A percentile compares a stretch with the other conserved stretches of the same genome.
These are phyloP conservation scores for Desmodesmus armatus DNA, from an alignment of 139 green algal genomes.

Conservation along the genomic window DNA sequence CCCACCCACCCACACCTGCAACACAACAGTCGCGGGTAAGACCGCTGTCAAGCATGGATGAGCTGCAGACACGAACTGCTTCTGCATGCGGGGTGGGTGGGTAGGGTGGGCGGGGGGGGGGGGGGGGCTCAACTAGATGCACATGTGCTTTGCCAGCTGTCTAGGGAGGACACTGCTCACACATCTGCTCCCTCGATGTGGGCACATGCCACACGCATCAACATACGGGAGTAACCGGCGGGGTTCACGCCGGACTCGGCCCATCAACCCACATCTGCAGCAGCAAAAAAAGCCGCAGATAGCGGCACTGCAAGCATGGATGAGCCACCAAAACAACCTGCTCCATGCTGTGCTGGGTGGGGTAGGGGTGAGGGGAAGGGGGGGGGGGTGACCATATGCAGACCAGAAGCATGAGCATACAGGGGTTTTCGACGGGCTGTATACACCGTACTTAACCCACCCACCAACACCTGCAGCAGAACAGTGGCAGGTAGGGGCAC, in stretches of 20 bases:
- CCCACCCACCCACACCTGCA: constrained; percentile 88
- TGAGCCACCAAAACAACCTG: neutral
- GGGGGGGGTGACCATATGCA: too few relatives aligned
- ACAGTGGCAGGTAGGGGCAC: neutral
- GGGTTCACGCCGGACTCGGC: constrained; percentile 84
- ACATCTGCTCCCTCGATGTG: constrained; percentile 71
- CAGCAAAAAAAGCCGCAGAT: too few relatives aligned
- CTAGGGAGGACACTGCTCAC: neutral
- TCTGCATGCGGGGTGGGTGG: too few relatives aligned
- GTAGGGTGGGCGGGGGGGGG: too few relatives aligned
- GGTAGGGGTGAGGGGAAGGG: too few relatives aligned
- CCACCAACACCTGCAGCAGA: constrained; percentile 15
- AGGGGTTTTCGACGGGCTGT: constrained; percentile 86
- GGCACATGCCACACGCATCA: constrained; percentile 76
- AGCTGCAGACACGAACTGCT: neutral
- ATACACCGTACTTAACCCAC: constrained; percentile 88
- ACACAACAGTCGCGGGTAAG: neutral
- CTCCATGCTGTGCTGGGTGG: too few relatives aligned
- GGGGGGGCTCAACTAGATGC: too few relatives aligned
- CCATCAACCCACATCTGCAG: constrained; percentile 88
- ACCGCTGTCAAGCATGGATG: neutral
- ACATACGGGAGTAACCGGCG: constrained; percentile 82
- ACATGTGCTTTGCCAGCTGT: neutral
- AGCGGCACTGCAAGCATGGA: neutral
- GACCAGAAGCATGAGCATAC: constrained; percentile 80